Base-by-base conservation (phyloP, 2,329 filamentous ascomycete genomes). In the Stromatinia cepivora region DNA sequence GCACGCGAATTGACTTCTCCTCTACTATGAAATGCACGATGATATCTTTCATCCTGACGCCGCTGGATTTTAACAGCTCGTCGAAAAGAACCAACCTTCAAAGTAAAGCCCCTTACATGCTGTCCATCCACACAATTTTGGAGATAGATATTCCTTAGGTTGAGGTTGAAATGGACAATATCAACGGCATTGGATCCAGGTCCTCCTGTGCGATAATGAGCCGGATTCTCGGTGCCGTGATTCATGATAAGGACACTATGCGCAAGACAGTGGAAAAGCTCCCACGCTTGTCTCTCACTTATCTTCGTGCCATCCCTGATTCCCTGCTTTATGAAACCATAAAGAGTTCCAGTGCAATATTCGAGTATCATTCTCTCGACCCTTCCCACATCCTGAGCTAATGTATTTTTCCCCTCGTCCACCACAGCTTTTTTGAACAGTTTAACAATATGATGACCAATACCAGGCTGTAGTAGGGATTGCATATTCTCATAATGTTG, bases 191-290 rank as follows among this genome's bases (percentile, higher is more conserved):
- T 36, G 4, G 2, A 3, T 28, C 20, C 20, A n/a, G 17, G 31
- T 34, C 11, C 28, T 22, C 13, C 17, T 56, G 1, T 20, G 34
- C 53, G 20, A 22, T 56, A 56, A 36, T 56, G 28, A 56, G 53
- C 31, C 20, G 53, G 53, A n/a, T 56, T 13, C 22, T 56, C 53
- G 17, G 31, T 56, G 10, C 53, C 53, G 34, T 39, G 56, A 17
- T 58, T 58, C 56, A 58, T 42, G 22, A 58, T 42, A 39, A 58
- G 56, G 13, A 58, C 34, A 39, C 34, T 39, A 39, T 34, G 56
- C 15, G 56, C 56, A 58, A 42, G 34, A n/a, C 56, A 42, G 56
- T 39, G 56, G 34, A 42, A 58, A 36, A 25, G 13, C n/a, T 58
- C 56, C 56, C 34, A 58, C 56, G 34, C 36, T 39, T 36, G 13